Evolutionary conservation across 257 asterid species (phyloP), one percentile per base, ranked within the genome.

Genomic region (Jacaranda copaia): DNA sequence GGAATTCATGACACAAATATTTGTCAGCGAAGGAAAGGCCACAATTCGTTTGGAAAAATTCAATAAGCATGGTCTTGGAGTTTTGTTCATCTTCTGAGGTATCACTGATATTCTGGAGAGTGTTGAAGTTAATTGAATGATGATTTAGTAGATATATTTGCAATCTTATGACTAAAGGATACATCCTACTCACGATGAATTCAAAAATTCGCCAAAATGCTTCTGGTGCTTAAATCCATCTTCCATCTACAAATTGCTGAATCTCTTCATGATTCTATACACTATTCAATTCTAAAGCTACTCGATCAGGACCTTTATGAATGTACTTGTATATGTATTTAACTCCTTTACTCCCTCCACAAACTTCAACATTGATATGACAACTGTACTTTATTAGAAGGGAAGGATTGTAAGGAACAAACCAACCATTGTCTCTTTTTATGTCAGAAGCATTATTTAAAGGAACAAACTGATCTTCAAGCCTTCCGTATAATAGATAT

Each of bases 221-320:
- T 7, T 46, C 49, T 8, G 78, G 72, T 15, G 72, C 25, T 20
- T 25, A 59, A 4, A 73, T 32, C 48, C 59, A 60, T 11, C 61
- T 43, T 6, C 60, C 51, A 20, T 73, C 61, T 0, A 43, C 38
- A 10, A 10, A 60, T 10, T 9, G 5, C 43, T 59, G 4, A 14
- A 72, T 58, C 19, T 72, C 42, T 6, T 72, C 76, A 72, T 13
- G 13, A 38, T 49, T 70, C 4, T 72, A 13, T 0, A 15, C 48
- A 0, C 13, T 12, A 13, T 13, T 42, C 5, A 57, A 43, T 14
- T 57, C 43, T 1, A 39, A 4, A 0, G 32, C 25, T 49, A 15
- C 32, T 16, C 19, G 0, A 32, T 46, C 8, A 5, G 10, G 38
- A 6, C 56, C 72, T 4, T 43, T 66, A 10, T 66, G 49, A 9